These are phyloP conservation scores for Aspergillus taichungensis DNA, from an alignment of 495 filamentous ascomycete genomes.

Conservation along the genomic window DNA sequence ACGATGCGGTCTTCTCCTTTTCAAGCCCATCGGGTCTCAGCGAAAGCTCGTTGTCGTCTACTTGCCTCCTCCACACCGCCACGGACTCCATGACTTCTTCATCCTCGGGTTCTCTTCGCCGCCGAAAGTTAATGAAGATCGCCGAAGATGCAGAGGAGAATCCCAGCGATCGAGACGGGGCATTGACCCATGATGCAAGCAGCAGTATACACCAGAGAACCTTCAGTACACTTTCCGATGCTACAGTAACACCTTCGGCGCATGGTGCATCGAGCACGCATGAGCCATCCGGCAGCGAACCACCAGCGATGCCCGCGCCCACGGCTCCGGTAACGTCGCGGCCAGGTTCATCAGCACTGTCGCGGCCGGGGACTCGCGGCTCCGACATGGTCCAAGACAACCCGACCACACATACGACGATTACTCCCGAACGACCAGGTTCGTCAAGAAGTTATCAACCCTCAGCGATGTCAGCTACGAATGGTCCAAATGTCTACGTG, in stretches of 20 bases:
- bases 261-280: conserved; percentile 12
- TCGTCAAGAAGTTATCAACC: conserved; percentile 17
- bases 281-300: conserved; percentile 10
- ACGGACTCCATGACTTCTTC: conserved; percentile 72
- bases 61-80: conserved; percentile 83
- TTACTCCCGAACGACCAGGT: conserved; percentile 9
- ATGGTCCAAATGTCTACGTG: too few species aligned
- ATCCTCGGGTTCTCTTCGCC: conserved; percentile 69
- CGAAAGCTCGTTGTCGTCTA: conserved; percentile 78
- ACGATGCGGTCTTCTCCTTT: conserved; percentile 74
- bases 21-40: conserved; percentile 66
- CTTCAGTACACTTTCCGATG: conserved; percentile 31
- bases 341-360: conserved; percentile 1
- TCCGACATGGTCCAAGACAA: too few species aligned
- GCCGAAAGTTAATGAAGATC: conserved; percentile 76
- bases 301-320: conserved; percentile 5
- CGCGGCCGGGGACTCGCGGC: too few species aligned
- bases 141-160: conserved; percentile 72
- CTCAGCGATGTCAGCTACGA: too few species aligned
- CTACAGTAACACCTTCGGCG: conserved; percentile 28
- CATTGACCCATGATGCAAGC: conserved; percentile 6
- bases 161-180: conserved; percentile 43
- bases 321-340: conserved; percentile 11
- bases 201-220: conserved; percentile 21
- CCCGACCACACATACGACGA: too few species aligned